Conservation (phyloP, 192 early-diverging fungal genomes). For the Podochytrium sp. region DNA sequence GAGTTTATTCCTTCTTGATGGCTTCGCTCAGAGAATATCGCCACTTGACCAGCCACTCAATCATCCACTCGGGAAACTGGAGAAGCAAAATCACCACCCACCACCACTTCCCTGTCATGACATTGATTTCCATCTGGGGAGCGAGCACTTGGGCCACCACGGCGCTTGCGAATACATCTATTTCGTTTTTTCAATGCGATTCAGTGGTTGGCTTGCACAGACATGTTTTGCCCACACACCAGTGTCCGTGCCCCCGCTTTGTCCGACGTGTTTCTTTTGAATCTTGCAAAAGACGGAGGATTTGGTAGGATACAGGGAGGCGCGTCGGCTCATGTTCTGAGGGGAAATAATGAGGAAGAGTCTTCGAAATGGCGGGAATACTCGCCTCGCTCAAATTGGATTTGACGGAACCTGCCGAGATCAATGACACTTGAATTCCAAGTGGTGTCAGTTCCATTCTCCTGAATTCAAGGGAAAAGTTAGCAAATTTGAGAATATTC, state of each 20-base stretch:
- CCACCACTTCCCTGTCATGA: constrained; percentile 34
- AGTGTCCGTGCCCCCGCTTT: constrained; percentile 9
- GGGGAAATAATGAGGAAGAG: neutral
- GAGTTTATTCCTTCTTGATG: too few relatives aligned
- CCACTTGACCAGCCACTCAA: constrained; percentile 35
- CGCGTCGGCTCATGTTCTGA: neutral
- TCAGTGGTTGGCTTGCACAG: too few relatives aligned
- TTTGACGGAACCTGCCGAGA: constrained; percentile 28
- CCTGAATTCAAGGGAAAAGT: too few relatives aligned
- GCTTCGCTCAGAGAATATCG: constrained; percentile 1
- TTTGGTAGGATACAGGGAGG: neutral
- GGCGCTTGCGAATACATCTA: constrained; percentile 9
- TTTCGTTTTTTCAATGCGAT: neutral
- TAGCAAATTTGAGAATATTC: too few relatives aligned
- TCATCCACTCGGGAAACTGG: constrained; percentile 24
- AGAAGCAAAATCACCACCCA: constrained; percentile 30
- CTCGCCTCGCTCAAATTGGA: constrained; percentile 11
- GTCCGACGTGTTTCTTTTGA: neutral
- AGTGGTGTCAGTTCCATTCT: constrained; percentile 32
- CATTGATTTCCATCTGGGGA: neutral
- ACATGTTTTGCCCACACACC: neutral
- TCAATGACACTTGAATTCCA: constrained; percentile 26
- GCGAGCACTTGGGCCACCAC: constrained; percentile 9
- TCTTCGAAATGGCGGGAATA: neutral
- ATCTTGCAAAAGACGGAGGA: neutral